Evolutionary conservation across 1,139 yeast genomes (phyloP).

Genomic region (Protomyces lactucae-debilis): DNA sequence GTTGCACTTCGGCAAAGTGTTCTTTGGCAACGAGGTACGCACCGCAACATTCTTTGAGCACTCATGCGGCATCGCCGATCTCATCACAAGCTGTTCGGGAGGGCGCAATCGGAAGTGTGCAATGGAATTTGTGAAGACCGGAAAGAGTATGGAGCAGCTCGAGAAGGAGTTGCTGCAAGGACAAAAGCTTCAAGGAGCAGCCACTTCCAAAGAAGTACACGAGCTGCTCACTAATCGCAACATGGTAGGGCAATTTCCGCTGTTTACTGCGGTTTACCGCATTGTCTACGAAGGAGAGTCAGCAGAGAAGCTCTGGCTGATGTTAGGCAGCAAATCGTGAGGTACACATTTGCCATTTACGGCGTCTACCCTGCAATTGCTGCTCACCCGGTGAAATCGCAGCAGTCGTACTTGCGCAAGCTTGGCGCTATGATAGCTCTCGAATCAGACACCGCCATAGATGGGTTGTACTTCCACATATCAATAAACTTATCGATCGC

Average conservation of each 20-base stretch:
- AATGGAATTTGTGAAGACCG: slow-evolving; percentile 41
- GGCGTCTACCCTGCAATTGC: too few species aligned
- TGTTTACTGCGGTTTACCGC: slow-evolving; percentile 77
- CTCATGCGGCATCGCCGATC: slow-evolving; percentile 93
- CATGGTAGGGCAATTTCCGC: slow-evolving; percentile 69
- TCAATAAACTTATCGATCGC: too few species aligned
- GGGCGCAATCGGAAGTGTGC: slow-evolving; percentile 94
- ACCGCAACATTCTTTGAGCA: slow-evolving; percentile 82
- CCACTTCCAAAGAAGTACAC: slow-evolving; percentile 84
- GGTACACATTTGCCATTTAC: too few species aligned
- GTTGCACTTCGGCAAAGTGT: slow-evolving; percentile 71
- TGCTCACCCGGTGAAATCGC: too few species aligned
- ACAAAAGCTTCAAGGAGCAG: slow-evolving; percentile 89
- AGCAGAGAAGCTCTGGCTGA: slow-evolving; percentile 19
- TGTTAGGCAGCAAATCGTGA: too few species aligned
- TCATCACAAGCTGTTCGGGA: slow-evolving; percentile 93
- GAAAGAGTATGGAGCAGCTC: slow-evolving; percentile 56
- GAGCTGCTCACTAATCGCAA: slow-evolving; percentile 64
- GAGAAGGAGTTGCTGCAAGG: slow-evolving; percentile 82
- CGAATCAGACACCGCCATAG: too few species aligned
- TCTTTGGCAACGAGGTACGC: slow-evolving; percentile 61
- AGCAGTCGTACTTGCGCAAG: too few species aligned
- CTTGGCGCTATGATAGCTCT: too few species aligned
- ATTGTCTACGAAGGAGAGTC: slow-evolving; percentile 67
- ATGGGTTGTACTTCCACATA: too few species aligned